Percentiles rank a stretch among this genome's conserved stretches.
Conservation (phyloP, 1,284 basidiomycete genomes). For the Ceratobasidium sp. region DNA sequence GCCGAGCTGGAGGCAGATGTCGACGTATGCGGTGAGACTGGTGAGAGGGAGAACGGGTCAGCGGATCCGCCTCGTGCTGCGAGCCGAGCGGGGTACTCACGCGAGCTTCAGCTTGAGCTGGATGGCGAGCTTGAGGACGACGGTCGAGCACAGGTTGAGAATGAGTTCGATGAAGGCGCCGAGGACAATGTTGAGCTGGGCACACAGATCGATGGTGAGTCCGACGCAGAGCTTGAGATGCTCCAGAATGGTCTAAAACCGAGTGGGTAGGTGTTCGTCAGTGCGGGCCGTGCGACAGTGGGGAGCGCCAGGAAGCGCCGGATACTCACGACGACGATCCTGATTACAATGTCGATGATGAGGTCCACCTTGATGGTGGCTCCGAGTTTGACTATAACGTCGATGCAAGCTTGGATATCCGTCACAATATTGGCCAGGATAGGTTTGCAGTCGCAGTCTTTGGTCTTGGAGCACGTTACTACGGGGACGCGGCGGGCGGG, state of each 20-base stretch:
- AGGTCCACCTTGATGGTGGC: slow-evolving; percentile 14
- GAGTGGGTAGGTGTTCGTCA: background rate
- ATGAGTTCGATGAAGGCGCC: background rate
- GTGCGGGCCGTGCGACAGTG: background rate
- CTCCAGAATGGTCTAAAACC: background rate
- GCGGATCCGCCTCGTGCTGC: background rate
- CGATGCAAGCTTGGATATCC: slow-evolving; percentile 4
- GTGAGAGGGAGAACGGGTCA: background rate
- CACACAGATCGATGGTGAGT: background rate
- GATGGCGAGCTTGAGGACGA: slow-evolving; percentile 9
- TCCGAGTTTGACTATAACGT: background rate
- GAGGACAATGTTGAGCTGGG: background rate
- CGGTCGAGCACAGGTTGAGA: background rate
- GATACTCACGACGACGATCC: slow-evolving; percentile 25
- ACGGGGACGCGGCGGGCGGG: background rate
- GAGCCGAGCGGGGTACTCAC: background rate
- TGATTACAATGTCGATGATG: slow-evolving; percentile 7
- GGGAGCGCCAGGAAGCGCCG: background rate
- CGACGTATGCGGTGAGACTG: slow-evolving; percentile 1
- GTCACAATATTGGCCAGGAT: background rate
- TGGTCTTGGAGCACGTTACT: slow-evolving; percentile 23
- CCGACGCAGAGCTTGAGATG: background rate
- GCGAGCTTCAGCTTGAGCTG: background rate
- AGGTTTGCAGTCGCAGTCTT: slow-evolving; percentile 16
- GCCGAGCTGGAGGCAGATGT: slow-evolving; percentile 4